phyloP scores from a whole-genome alignment of 352 stramenopile genomes.

The Blastocystis sp. region DNA sequence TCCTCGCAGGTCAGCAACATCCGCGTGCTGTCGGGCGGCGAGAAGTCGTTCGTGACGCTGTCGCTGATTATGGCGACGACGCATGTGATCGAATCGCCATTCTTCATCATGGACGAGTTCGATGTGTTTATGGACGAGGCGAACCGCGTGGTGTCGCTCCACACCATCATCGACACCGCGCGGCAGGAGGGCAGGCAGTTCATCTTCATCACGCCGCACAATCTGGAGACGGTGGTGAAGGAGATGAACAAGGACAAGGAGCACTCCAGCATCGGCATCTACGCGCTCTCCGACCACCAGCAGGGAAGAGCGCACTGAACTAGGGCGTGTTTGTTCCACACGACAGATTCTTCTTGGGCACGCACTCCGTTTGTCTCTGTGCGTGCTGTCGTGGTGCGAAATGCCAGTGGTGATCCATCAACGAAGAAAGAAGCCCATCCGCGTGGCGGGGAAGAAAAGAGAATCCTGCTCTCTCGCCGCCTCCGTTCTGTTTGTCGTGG shows the following conservation, averaged over 20 bases:
- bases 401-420: not conserved
- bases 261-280: not conserved
- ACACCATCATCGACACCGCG: conserved; percentile 74
- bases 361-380: not conserved
- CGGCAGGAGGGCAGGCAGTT: conserved; percentile 77
- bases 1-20: conserved; percentile 86
- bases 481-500: not conserved
- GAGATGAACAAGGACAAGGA: conserved; percentile 23
- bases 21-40: conserved; percentile 91
- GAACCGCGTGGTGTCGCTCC: conserved; percentile 88
- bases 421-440: not conserved
- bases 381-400: not conserved
- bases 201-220: conserved; percentile 84
- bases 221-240: conserved; percentile 72
- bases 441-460: not conserved
- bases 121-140: conserved; percentile 98
- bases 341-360: not conserved
- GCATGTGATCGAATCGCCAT: conserved; percentile 76
- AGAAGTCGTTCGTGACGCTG: conserved; percentile 91
- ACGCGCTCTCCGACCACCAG: not conserved
- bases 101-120: conserved; percentile 94
- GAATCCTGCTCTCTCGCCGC: not conserved
- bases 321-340: not conserved
- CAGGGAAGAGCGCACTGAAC: not conserved
- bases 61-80: conserved; percentile 89